Base-by-base conservation (phyloP, 1,139 yeast genomes). In the Magnusiomyces clavatus region DNA sequence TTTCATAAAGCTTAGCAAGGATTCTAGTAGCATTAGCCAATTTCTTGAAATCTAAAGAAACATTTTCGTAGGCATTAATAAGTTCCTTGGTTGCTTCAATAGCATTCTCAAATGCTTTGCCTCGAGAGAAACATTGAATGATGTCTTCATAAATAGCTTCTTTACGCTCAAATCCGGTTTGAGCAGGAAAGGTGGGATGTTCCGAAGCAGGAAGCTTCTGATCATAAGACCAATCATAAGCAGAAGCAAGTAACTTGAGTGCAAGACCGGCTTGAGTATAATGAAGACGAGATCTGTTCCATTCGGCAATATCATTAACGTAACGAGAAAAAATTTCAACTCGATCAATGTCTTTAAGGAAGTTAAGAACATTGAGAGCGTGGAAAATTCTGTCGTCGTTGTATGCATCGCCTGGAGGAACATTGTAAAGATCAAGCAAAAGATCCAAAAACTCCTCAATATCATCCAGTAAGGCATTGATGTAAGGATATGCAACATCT, bases 301-400 rank as follows among this genome's bases (percentile, higher is more conserved):
- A 80, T 59, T 83, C 83, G 62, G 80, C 86, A 78, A 87, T 78
- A 54, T 82, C 83, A 66, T 83, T 79, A 59, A 88, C 80, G 65
- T 86, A 85, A 14, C 87, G 78, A 63, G 86, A 84, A 69, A 88
- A 83, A 56, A 84, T 74, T 64, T 86, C 95, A 0, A 94, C 94
- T 60, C 83, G 82, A 63, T 83, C 82, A 47, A 88, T 89, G 61
- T 84, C 82, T 73, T 84, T 78, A 66, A 88, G 75, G 66, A 81
- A 86, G 48, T 89, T 83, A 58, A 86, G 80, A 61, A 87, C 83
- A 61, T 83, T 85, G 62, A 88, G 74, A 56, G 82, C 81, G 64
- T 85, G 86, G 77, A 86, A 84, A 2, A 89, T 83, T 64, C 96
- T 75, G 66, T 88, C 96, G 63, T 86, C 95, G 60, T 85, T 92